Conservation (phyloP, 2,329 filamentous ascomycete genomes). For the Ophiostoma pallidulum region DNA sequence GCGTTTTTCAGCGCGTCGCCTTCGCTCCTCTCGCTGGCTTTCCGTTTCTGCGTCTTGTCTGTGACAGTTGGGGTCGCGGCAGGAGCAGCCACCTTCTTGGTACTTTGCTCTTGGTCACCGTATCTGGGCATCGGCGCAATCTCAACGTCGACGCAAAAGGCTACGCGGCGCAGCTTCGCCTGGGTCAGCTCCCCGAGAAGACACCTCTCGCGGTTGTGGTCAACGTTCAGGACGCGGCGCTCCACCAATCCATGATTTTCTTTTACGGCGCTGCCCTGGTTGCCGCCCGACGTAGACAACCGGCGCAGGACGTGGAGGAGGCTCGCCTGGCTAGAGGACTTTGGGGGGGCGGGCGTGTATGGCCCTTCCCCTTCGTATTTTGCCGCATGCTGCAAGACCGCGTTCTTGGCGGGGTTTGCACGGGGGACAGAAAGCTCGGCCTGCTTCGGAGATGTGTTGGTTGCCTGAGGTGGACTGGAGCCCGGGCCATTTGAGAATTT, state of each 20-base stretch:
- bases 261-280: conserved; percentile 35
- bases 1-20: conserved; percentile 64
- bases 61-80: conserved; percentile 32
- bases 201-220: conserved; percentile 69
- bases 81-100: conserved; percentile 24
- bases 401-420: conserved; percentile 43
- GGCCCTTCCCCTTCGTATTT: conserved; percentile 52
- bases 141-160: conserved; percentile 95
- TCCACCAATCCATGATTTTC: conserved; percentile 63
- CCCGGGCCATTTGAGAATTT: conserved; percentile 62
- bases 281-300: conserved; percentile 55
- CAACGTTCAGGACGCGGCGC: conserved; percentile 74
- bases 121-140: conserved; percentile 84
- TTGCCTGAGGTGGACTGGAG: conserved; percentile 26
- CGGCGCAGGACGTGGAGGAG: conserved; percentile 78
- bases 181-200: conserved; percentile 69
- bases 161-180: conserved; percentile 74
- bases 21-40: conserved; percentile 59
- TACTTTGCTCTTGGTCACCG: conserved; percentile 45
- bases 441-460: conserved; percentile 27
- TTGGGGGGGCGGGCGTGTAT: conserved; percentile 67
- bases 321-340: conserved; percentile 49
- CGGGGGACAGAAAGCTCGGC: conserved; percentile 40
- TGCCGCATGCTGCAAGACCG: conserved; percentile 47
- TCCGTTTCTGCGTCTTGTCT: conserved; percentile 53